A percentile compares a stretch with the other conserved stretches of the same genome.
These are phyloP conservation scores for Fusarium sarcochroum DNA, from an alignment of 2,329 filamentous ascomycete species.

Conservation along the genomic window DNA sequence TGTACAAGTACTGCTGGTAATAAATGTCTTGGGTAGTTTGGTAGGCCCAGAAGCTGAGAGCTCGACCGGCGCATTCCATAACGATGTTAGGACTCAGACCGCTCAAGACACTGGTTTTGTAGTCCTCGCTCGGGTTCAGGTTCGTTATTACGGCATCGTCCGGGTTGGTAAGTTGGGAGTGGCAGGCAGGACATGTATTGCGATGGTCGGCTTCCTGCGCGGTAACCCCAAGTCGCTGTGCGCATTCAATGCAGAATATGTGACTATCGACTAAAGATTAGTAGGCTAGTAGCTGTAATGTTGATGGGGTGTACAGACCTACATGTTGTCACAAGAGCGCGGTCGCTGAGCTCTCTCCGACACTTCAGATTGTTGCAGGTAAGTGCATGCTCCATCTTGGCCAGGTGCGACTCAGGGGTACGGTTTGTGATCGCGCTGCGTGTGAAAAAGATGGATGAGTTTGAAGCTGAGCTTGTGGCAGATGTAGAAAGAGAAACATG, in stretches of 20 bases:
- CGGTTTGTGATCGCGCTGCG: not conserved
- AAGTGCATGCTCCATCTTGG: slow-evolving; percentile 78
- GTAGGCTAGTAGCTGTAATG: not conserved
- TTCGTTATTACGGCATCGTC: slow-evolving; percentile 82
- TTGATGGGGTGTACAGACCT: slow-evolving; percentile 64
- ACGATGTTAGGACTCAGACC: slow-evolving; percentile 85
- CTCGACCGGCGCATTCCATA: slow-evolving; percentile 87
- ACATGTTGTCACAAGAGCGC: slow-evolving; percentile 90
- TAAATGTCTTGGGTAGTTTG: slow-evolving; percentile 86
- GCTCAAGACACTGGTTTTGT: slow-evolving; percentile 88
- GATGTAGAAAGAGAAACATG: not conserved
- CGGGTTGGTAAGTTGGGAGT: slow-evolving; percentile 74
- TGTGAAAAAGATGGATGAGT: not conserved
- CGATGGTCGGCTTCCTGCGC: slow-evolving; percentile 54
- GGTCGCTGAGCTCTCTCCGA: slow-evolving; percentile 74
- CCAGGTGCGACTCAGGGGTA: not conserved
- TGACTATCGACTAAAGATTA: slow-evolving; percentile 68
- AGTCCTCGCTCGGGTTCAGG: slow-evolving; percentile 86
- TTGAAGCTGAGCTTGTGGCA: not conserved
- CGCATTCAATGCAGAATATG: slow-evolving; percentile 86
- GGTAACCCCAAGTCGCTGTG: slow-evolving; percentile 74
- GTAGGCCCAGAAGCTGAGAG: slow-evolving; percentile 87
- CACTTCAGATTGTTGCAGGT: slow-evolving; percentile 88
- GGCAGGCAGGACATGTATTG: slow-evolving; percentile 81
- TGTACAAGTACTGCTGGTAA: slow-evolving; percentile 83